Percentiles rank a stretch among this genome's conserved stretches.
phyloP scores from a whole-genome alignment of 345 rosid genomes.

The Populus ilicifolia region DNA sequence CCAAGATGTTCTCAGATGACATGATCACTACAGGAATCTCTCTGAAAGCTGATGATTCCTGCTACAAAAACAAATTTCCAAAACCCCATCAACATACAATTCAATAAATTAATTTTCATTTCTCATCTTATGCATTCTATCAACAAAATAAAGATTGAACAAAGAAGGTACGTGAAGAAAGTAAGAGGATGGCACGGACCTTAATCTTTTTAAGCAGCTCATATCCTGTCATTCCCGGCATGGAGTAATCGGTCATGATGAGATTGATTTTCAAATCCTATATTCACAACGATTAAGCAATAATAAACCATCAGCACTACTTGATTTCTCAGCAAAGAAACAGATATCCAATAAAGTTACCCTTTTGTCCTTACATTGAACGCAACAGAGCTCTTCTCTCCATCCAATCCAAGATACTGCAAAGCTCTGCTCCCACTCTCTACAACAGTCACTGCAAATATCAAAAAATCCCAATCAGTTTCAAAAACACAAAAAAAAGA shows the following conservation, averaged over 20 bases:
- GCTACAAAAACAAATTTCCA: conserved; percentile 6
- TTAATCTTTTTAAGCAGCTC: conserved; percentile 74
- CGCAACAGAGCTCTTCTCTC: conserved; percentile 50
- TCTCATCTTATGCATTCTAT: background rate
- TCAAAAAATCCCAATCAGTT: background rate
- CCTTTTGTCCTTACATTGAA: conserved; percentile 50
- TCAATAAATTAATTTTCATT: background rate
- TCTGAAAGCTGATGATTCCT: conserved; percentile 73
- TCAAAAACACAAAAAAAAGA: background rate
- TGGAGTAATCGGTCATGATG: conserved; percentile 78
- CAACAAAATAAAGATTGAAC: background rate
- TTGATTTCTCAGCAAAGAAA: conserved; percentile 21
- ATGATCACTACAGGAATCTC: conserved; percentile 80
- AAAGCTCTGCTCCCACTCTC: conserved; percentile 71
- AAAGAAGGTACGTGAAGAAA: background rate
- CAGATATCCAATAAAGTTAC: background rate
- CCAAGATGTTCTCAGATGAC: conserved; percentile 74
- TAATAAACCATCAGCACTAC: background rate
- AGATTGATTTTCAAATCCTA: conserved; percentile 74
- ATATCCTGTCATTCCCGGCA: conserved; percentile 88
- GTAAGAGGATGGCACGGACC: conserved; percentile 22
- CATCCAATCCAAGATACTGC: conserved; percentile 78
- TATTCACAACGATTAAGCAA: background rate
- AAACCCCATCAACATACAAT: background rate
- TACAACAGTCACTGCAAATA: conserved; percentile 58